phyloP scores from a whole-genome alignment of 805 yeast genomes.

The Saturnispora dispora region DNA sequence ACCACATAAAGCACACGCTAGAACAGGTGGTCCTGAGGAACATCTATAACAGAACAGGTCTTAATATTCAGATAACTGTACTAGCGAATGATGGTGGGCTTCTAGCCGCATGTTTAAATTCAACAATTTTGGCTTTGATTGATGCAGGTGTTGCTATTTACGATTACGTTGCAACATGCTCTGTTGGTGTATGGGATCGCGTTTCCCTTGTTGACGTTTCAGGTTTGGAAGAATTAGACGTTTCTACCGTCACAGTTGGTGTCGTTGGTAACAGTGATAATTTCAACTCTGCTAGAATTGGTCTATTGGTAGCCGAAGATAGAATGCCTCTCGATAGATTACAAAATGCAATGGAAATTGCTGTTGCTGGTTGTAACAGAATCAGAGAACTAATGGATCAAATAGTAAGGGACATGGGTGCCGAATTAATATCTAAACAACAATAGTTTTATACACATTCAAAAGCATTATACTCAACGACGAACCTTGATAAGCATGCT shows the following conservation, averaged over 20 bases:
- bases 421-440: constrained; percentile 28
- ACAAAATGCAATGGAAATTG: constrained; percentile 68
- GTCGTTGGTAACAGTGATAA: constrained; percentile 68
- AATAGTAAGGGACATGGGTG: constrained; percentile 71
- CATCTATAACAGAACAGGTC: constrained; percentile 74
- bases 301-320: constrained; percentile 70
- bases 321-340: constrained; percentile 75
- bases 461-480: neutral
- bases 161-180: constrained; percentile 76
- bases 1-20: constrained; percentile 60
- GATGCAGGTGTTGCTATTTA: constrained; percentile 95
- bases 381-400: constrained; percentile 79
- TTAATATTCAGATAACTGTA: constrained; percentile 68
- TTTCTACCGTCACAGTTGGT: constrained; percentile 75
- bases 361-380: constrained; percentile 79
- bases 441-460: constrained; percentile 9
- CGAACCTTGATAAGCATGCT: neutral
- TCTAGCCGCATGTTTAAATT: constrained; percentile 69
- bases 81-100: constrained; percentile 88
- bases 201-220: constrained; percentile 75
- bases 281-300: constrained; percentile 38
- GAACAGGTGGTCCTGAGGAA: constrained; percentile 64
- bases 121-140: constrained; percentile 78
- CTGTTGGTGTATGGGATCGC: constrained; percentile 72
- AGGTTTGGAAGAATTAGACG: constrained; percentile 71